Evolutionary conservation across 2,329 filamentous ascomycete genomes (phyloP).

Genomic region (Pseudogymnoascus sp.): DNA sequence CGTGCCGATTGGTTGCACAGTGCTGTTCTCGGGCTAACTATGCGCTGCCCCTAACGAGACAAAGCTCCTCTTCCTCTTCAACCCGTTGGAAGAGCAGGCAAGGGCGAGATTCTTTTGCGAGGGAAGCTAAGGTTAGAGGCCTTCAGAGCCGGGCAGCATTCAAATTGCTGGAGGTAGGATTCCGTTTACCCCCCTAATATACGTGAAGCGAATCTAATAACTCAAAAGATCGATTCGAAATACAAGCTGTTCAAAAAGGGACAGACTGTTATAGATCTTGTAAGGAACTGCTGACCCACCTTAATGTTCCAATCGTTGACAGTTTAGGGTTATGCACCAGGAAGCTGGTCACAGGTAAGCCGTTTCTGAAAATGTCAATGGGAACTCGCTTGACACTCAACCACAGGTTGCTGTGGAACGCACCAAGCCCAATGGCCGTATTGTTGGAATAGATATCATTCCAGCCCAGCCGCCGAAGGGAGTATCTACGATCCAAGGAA

Average conservation of each 20-base stretch:
- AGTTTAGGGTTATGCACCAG: slow-evolving; percentile 65
- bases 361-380: background rate
- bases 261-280: slow-evolving; percentile 85
- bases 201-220: slow-evolving; percentile 8
- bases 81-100: slow-evolving; percentile 81
- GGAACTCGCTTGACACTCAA: slow-evolving; percentile 3
- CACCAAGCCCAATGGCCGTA: slow-evolving; percentile 67
- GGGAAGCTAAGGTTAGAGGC: slow-evolving; percentile 68
- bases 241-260: slow-evolving; percentile 71
- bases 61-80: slow-evolving; percentile 47
- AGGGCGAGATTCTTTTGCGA: slow-evolving; percentile 61
- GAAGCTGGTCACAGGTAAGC: slow-evolving; percentile 61
- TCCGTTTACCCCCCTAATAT: slow-evolving; percentile 2
- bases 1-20: background rate
- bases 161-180: slow-evolving; percentile 72
- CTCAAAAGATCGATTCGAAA: slow-evolving; percentile 66
- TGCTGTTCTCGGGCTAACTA: background rate
- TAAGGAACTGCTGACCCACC: slow-evolving; percentile 35
- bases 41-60: background rate
- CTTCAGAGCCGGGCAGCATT: slow-evolving; percentile 89
- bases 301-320: slow-evolving; percentile 5
- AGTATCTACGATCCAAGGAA: slow-evolving; percentile 90
- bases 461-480: slow-evolving; percentile 85
- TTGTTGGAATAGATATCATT: slow-evolving; percentile 90
- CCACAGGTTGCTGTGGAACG: slow-evolving; percentile 69